Percentiles rank a stretch among this genome's conserved stretches.
phyloP scores from a whole-genome alignment of 1,139 yeast genomes.

The Hansenula lynferdii region DNA sequence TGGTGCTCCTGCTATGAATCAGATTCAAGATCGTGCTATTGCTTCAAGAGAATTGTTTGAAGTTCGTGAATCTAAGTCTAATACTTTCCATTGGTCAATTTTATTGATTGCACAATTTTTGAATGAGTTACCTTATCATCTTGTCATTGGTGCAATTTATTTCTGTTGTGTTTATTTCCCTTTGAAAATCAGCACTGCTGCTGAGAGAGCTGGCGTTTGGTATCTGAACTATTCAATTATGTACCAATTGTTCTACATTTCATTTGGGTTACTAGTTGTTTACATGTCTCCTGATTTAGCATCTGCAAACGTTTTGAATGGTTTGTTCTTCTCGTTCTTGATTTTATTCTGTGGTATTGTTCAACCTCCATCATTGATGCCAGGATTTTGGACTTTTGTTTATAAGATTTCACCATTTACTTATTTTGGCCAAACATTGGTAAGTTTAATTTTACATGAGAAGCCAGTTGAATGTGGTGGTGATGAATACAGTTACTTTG shows the following conservation, averaged over 20 bases:
- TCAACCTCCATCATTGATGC: constrained; percentile 52
- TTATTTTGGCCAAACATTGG: constrained; percentile 56
- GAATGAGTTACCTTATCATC: constrained; percentile 49
- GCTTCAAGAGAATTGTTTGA: constrained; percentile 47
- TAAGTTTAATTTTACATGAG: constrained; percentile 47
- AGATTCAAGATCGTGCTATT: constrained; percentile 51
- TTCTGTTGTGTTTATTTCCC: constrained; percentile 58
- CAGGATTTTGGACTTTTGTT: constrained; percentile 76
- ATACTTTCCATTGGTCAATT: constrained; percentile 56
- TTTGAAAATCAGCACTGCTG: constrained; percentile 39
- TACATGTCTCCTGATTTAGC: constrained; percentile 59
- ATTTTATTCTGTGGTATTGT: constrained; percentile 61
- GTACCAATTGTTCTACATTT: constrained; percentile 51
- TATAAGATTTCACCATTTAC: constrained; percentile 68
- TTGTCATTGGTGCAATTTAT: constrained; percentile 46
- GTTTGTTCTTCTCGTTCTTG: constrained; percentile 48
- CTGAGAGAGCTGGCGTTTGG: constrained; percentile 51
- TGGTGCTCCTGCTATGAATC: constrained; percentile 49
- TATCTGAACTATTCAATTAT: constrained; percentile 48
- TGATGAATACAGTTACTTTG: constrained; percentile 45
- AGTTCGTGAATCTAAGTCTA: constrained; percentile 52
- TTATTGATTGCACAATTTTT: constrained; percentile 42
- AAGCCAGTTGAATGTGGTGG: constrained; percentile 49
- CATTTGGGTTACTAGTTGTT: constrained; percentile 49
- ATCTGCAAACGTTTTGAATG: constrained; percentile 54